A percentile compares a stretch with the other conserved stretches of the same genome.
phyloP scores from a whole-genome alignment of 352 stramenopile genomes.

The Phytophthora sojae region DNA sequence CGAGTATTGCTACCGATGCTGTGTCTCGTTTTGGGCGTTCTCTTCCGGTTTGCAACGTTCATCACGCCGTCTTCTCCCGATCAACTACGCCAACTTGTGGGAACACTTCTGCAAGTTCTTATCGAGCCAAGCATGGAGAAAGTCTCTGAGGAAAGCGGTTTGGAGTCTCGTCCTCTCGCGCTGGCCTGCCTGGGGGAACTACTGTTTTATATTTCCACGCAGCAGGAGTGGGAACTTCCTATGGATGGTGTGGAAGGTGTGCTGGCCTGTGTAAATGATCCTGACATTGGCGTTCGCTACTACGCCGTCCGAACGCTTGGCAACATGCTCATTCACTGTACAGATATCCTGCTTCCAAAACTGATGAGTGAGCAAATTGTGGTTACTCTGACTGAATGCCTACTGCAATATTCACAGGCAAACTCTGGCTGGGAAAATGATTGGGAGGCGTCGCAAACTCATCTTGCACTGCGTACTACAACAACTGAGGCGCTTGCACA shows the following conservation, averaged over 20 bases:
- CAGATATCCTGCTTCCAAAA: slow-evolving; percentile 34
- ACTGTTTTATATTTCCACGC: slow-evolving; percentile 77
- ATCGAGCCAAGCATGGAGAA: background rate
- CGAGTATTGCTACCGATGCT: slow-evolving; percentile 46
- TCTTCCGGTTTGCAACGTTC: slow-evolving; percentile 79
- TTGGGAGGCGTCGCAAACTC: slow-evolving; percentile 6
- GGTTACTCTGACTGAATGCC: slow-evolving; percentile 35
- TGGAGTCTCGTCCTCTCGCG: slow-evolving; percentile 39
- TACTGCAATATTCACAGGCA: slow-evolving; percentile 29
- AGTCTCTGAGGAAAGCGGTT: background rate
- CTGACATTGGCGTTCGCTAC: slow-evolving; percentile 51
- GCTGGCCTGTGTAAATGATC: slow-evolving; percentile 47
- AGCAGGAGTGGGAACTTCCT: slow-evolving; percentile 54
- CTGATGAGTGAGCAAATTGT: slow-evolving; percentile 60
- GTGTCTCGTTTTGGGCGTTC: slow-evolving; percentile 66
- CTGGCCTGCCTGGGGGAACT: slow-evolving; percentile 75
- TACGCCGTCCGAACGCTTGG: slow-evolving; percentile 65
- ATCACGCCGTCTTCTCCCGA: slow-evolving; percentile 69
- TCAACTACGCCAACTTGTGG: slow-evolving; percentile 59
- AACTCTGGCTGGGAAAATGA: slow-evolving; percentile 7
- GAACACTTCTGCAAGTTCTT: slow-evolving; percentile 39
- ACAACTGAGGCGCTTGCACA: slow-evolving; percentile 62
- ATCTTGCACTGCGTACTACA: slow-evolving; percentile 44
- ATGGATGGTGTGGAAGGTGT: slow-evolving; percentile 42
- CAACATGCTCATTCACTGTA: slow-evolving; percentile 71